Percentiles rank a stretch among this genome's conserved stretches.
Conservation (phyloP, 2,329 filamentous ascomycete species). For the Sporothrix pseudoabietina region DNA sequence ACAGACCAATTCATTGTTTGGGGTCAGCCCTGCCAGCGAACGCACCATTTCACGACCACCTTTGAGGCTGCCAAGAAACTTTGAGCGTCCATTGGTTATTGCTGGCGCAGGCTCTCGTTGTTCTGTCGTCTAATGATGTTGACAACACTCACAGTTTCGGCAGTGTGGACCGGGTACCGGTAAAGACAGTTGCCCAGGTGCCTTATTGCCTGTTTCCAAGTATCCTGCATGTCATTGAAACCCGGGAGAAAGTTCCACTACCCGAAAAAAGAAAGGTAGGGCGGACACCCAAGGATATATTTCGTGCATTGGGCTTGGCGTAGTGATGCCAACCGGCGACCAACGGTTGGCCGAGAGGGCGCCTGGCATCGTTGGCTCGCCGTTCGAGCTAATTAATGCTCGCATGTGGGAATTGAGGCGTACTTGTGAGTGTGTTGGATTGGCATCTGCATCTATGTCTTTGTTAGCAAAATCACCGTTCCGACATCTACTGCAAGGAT, state of each 20-base stretch:
- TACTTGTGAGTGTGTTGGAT: not conserved
- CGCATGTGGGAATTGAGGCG: not conserved
- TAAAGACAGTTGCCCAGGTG: not conserved
- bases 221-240: constrained; percentile 6
- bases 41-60: not conserved
- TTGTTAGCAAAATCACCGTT: not conserved
- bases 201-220: not conserved
- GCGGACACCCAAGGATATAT: not conserved
- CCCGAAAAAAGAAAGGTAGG: constrained; percentile 6
- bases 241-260: not conserved
- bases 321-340: not conserved
- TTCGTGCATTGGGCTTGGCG: constrained; percentile 13
- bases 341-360: not conserved
- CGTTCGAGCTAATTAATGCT: not conserved
- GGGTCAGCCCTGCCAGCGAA: constrained; percentile 26
- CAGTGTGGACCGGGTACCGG: not conserved
- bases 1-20: not conserved
- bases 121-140: not conserved
- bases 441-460: not conserved
- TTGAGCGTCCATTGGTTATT: not conserved
- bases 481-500: not conserved
- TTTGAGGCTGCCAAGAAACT: not conserved
- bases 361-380: not conserved
- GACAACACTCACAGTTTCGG: not conserved
- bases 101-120: not conserved